A percentile compares a stretch with the other conserved stretches of the same genome.
Evolutionary conservation across 2,329 filamentous ascomycete species (phyloP).

Genomic region (Ceratocystis cacaofunesta): DNA sequence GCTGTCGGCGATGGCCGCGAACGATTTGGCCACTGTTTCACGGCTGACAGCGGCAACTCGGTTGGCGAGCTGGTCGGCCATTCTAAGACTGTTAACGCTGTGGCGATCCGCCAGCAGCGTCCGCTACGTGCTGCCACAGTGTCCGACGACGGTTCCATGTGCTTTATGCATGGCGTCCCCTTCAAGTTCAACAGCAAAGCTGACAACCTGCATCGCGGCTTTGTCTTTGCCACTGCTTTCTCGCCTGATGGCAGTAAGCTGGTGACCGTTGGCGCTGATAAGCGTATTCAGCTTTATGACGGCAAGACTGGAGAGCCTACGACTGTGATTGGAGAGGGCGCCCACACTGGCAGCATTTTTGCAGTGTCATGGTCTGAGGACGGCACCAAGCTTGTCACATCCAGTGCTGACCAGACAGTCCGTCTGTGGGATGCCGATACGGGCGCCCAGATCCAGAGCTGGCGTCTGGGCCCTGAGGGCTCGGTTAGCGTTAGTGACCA

Average conservation of each 20-base stretch:
- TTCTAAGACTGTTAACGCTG: slow-evolving; percentile 77
- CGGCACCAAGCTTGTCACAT: slow-evolving; percentile 73
- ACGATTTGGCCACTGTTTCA: slow-evolving; percentile 85
- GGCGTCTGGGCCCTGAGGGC: slow-evolving; percentile 68
- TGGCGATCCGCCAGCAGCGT: slow-evolving; percentile 75
- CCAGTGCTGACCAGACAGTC: slow-evolving; percentile 86
- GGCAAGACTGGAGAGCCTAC: slow-evolving; percentile 84
- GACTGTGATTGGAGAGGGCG: slow-evolving; percentile 59
- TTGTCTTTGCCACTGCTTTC: slow-evolving; percentile 76
- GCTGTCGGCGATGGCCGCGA: slow-evolving; percentile 92
- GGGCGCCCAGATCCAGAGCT: slow-evolving; percentile 62
- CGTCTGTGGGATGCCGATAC: slow-evolving; percentile 84
- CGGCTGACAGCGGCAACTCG: slow-evolving; percentile 86
- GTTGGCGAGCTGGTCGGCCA: slow-evolving; percentile 91
- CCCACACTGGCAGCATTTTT: slow-evolving; percentile 86
- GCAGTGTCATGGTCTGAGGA: slow-evolving; percentile 81
- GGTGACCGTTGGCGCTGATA: slow-evolving; percentile 85
- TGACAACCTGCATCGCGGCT: slow-evolving; percentile 67
- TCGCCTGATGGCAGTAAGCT: slow-evolving; percentile 72
- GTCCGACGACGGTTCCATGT: slow-evolving; percentile 75
- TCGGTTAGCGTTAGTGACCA: slow-evolving; percentile 62
- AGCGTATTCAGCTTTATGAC: slow-evolving; percentile 85
- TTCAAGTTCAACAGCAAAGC: slow-evolving; percentile 91
- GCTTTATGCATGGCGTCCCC: slow-evolving; percentile 84
- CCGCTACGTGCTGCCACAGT: slow-evolving; percentile 86